phyloP scores from a whole-genome alignment of 192 early-diverging fungal species.

The Backusella australiensis region DNA sequence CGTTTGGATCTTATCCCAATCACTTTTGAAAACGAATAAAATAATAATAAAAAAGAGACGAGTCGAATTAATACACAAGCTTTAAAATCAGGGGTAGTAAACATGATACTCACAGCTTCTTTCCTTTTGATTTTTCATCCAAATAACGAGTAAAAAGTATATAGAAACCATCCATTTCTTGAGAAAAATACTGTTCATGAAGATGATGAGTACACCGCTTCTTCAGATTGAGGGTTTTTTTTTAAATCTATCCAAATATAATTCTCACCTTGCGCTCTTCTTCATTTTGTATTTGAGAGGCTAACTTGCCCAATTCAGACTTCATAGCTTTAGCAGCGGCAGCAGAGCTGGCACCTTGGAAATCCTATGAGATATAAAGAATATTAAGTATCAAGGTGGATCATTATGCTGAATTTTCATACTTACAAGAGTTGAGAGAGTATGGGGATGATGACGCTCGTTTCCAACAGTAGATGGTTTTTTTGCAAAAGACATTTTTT shows the following conservation, averaged over 20 bases:
- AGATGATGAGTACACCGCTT: neutral
- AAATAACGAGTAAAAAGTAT: conserved; percentile 84
- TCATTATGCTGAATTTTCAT: neutral
- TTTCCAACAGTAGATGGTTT: conserved; percentile 1
- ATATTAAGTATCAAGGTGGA: neutral
- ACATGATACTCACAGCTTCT: conserved; percentile 63
- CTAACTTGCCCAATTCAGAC: conserved; percentile 67
- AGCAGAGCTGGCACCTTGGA: conserved; percentile 55
- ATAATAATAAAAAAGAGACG: conserved; percentile 3
- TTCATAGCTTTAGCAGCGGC: conserved; percentile 74
- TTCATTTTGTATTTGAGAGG: conserved; percentile 53
- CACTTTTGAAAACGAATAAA: conserved; percentile 44
- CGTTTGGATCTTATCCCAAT: conserved; percentile 94
- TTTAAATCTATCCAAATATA: neutral
- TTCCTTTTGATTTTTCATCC: conserved; percentile 71
- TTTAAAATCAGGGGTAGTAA: neutral
- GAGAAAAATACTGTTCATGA: conserved; percentile 56
- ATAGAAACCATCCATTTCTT: conserved; percentile 87
- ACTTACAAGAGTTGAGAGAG: conserved; percentile 50
- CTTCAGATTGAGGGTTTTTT: neutral
- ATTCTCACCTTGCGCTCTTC: conserved; percentile 53
- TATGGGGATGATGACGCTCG: conserved; percentile 49
- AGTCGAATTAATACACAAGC: neutral
- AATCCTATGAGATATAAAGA: conserved; percentile 37
- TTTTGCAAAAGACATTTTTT: conserved; percentile 2